These are phyloP conservation scores for Cyathus striatus DNA, from an alignment of 768 basidiomycete species.

Conservation along the genomic window DNA sequence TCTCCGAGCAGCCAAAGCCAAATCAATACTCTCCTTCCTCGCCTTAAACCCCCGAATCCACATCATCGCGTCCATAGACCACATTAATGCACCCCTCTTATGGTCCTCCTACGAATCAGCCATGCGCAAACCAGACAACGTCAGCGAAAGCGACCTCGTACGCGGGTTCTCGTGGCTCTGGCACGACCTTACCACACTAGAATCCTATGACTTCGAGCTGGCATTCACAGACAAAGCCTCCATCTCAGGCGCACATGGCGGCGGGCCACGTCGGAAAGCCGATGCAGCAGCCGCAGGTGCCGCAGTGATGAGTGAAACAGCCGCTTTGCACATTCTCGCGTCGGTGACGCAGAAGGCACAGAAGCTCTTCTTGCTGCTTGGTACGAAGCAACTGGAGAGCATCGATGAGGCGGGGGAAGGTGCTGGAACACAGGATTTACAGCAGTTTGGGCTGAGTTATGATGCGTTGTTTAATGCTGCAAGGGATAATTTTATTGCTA, in stretches of 20 bases:
- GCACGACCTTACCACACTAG: conserved; percentile 88
- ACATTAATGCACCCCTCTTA: conserved; percentile 77
- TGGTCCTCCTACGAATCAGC: conserved; percentile 70
- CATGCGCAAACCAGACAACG: conserved; percentile 40
- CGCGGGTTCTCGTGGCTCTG: conserved; percentile 75
- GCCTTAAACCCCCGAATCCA: conserved; percentile 75
- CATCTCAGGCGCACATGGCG: conserved; percentile 46
- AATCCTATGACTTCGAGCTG: conserved; percentile 76
- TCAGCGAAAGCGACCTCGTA: conserved; percentile 13
- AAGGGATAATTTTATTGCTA: conserved; percentile 81
- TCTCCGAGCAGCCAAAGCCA: conserved; percentile 59
- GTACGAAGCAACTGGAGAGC: conserved; percentile 59
- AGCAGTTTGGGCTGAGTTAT: conserved; percentile 55
- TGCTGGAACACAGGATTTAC: conserved; percentile 31
- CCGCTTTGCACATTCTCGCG: conserved; percentile 75
- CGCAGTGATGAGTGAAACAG: conserved; percentile 64
- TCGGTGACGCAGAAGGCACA: conserved; percentile 86
- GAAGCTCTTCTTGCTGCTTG: conserved; percentile 74
- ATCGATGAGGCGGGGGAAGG: conserved; percentile 38
- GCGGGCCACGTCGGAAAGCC: conserved; percentile 27
- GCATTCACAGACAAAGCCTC: conserved; percentile 61
- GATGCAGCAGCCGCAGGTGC: conserved; percentile 24
- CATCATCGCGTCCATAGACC: conserved; percentile 82
- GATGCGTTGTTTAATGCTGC: conserved; percentile 70
- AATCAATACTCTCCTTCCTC: conserved; percentile 65